These are phyloP conservation scores for Myriosclerotinia scirpicola DNA, from an alignment of 2,329 filamentous ascomycete species.

Conservation along the genomic window DNA sequence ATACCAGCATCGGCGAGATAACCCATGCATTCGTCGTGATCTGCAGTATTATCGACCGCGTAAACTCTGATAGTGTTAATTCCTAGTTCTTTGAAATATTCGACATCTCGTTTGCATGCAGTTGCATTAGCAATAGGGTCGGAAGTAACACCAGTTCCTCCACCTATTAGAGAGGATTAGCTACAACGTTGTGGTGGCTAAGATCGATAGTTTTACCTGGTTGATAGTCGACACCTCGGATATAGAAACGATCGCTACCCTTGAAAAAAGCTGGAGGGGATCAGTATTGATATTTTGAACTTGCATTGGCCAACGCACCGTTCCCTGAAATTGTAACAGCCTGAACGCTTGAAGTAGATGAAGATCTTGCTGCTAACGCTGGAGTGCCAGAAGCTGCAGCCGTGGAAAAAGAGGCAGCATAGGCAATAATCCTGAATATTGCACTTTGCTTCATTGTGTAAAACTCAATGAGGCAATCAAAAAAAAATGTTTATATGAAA, in stretches of 20 bases:
- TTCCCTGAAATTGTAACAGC: constrained; percentile 37
- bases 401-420: constrained; percentile 11
- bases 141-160: constrained; percentile 52
- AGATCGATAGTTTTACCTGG: constrained; percentile 38
- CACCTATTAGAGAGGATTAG: constrained; percentile 22
- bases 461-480: background rate
- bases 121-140: constrained; percentile 64
- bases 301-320: constrained; percentile 27
- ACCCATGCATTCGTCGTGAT: constrained; percentile 70
- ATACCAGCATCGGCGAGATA: constrained; percentile 67
- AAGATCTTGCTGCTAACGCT: constrained; percentile 29
- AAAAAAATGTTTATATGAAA: background rate
- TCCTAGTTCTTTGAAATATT: constrained; percentile 65
- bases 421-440: constrained; percentile 13
- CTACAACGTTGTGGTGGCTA: too few species aligned
- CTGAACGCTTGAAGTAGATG: constrained; percentile 27
- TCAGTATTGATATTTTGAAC: background rate
- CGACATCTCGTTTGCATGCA: constrained; percentile 64
- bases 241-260: constrained; percentile 50
- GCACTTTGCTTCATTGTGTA: constrained; percentile 25
- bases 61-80: constrained; percentile 74
- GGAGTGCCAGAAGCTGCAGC: constrained; percentile 27
- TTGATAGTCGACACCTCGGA: constrained; percentile 65
- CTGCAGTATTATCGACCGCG: constrained; percentile 67
- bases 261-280: constrained; percentile 38